These are phyloP conservation scores for Aegilops umbellulata DNA, from an alignment of 176 grass and related monocot species.

Conservation along the genomic window DNA sequence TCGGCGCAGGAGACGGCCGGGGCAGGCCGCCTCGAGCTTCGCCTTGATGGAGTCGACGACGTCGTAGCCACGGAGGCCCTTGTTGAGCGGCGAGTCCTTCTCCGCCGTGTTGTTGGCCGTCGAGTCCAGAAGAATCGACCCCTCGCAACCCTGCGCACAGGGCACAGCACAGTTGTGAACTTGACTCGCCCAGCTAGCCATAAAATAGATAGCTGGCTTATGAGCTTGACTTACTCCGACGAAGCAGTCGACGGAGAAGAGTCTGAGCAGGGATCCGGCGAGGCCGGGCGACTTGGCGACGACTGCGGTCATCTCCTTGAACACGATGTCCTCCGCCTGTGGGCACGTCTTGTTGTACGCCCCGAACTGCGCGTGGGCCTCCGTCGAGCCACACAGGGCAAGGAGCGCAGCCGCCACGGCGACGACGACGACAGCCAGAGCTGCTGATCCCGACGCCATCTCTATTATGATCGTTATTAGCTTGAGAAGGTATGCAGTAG, in stretches of 20 bases:
- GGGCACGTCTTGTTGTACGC: constrained; percentile 77
- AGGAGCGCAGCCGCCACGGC: background rate
- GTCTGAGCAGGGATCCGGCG: constrained; percentile 42
- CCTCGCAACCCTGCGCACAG: constrained; percentile 56
- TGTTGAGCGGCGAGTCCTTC: constrained; percentile 64
- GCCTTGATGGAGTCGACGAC: constrained; percentile 61
- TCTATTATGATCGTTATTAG: background rate
- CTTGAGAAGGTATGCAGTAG: background rate
- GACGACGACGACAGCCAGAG: background rate
- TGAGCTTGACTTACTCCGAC: background rate
- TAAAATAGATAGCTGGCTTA: background rate
- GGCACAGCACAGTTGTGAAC: background rate
- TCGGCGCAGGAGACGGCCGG: constrained; percentile 11
- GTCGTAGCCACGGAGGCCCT: constrained; percentile 42
- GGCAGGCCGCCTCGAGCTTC: constrained; percentile 41
- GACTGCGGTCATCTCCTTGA: constrained; percentile 40
- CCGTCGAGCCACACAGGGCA: background rate
- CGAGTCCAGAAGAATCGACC: constrained; percentile 64
- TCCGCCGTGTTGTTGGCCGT: constrained; percentile 50
- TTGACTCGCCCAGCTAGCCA: background rate
- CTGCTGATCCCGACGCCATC: background rate
- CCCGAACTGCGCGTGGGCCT: constrained; percentile 39
- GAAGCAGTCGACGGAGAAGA: constrained; percentile 77
- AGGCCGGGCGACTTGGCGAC: constrained; percentile 45
- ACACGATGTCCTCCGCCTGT: constrained; percentile 49